Base-by-base conservation (phyloP, 176 grass and related monocot genomes). In the Zoysia pacifica region DNA sequence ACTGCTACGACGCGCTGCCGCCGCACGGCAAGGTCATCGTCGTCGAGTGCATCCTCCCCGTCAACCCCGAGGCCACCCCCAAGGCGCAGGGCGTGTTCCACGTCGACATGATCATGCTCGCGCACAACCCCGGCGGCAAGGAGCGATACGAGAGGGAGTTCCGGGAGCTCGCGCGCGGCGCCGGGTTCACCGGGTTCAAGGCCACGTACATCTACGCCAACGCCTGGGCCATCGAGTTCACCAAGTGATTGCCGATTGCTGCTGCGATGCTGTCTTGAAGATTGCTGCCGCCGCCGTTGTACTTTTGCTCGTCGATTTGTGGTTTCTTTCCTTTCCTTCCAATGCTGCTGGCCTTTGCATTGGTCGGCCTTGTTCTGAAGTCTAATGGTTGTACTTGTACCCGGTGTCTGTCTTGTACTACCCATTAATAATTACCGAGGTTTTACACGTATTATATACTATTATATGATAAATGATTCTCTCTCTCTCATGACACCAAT, bases 41-140 rank as follows among this genome's bases (percentile, higher is more conserved):
- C 11, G 95, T 89, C 9, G 95, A 97, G 77, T 86, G 87, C 65
- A 40, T 94, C 35, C 86, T 97, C 18, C 95, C 95, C 3, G 88
- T 87, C 11, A 85, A 81, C 47, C 70, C 92, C 1, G 86, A 93
- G 8, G 79, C 85, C 7, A 92, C 66, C 12, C 86, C 86, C 0
- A 83, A 67, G 68, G 78, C 81, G n/a, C 95, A 97, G 79, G 95
- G 87, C 10, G 90, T 97, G 13, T 89, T 97, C 83, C 83, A 93
- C 20, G 46, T 90, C 14, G 95, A 97, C 71, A 48, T 97, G 56
- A 91, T 97, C 91, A 97, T 97, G 95, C 87, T 97, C 70, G 95
- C 95, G 3, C 95, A 97, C 74, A 97, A 97, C 87, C 92, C 92
- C 3, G 96, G 96, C 0, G 96, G 96, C 40, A 95, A 89, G 75